Base-by-base conservation (phyloP, 2,329 filamentous ascomycete genomes). In the Trichoderma arundinaceum region DNA sequence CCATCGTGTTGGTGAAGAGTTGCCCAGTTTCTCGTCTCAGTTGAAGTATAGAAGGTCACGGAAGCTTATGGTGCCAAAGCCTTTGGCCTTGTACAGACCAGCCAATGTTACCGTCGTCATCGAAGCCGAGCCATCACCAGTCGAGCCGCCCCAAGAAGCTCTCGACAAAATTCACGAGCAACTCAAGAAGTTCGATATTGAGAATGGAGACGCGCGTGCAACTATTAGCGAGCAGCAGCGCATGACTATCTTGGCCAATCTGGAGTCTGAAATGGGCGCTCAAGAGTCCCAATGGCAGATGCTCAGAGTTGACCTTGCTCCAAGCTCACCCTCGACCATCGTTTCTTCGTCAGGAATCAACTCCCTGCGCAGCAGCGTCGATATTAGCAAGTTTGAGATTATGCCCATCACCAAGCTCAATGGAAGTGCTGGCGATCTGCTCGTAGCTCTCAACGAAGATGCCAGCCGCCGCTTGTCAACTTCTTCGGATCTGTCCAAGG, bases 201-300 rank as follows among this genome's bases (percentile, higher is more conserved):
- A 78, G 4, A 76, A 74, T 38, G 70, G 72, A 39, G 77, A 76
- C 13, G 74, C 74, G 0, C 67, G 56, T 32, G 66, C 51, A 41
- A 72, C 72, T 7, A 77, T 77, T 61, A 81, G 75, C 68, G 75
- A 80, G 33, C 76, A 77, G 13, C 78, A 78, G 63, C 78, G 81
- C 33, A 75, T 84, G 65, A 80, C 78, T 39, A 78, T 88, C 3
- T 76, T 90, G 1, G 82, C 85, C 38, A 83, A 86, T 66, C 77
- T 90, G 1, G 88, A 90, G 71, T 79, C 78, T 67, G 88, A 90
- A 73, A 86, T 90, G 81, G 85, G 83, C 0, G 74, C 81, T 68
- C 84, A 90, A 71, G 85, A 88, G 71, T 80, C 80, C 62, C 82
- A 84, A 69, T 90, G 87, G 88, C 82, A 84, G 64, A 77, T 82